Evolutionary conservation across 768 basidiomycete species (phyloP), one percentile per base, ranked within the genome.

Genomic region (Psilocybe sp.): DNA sequence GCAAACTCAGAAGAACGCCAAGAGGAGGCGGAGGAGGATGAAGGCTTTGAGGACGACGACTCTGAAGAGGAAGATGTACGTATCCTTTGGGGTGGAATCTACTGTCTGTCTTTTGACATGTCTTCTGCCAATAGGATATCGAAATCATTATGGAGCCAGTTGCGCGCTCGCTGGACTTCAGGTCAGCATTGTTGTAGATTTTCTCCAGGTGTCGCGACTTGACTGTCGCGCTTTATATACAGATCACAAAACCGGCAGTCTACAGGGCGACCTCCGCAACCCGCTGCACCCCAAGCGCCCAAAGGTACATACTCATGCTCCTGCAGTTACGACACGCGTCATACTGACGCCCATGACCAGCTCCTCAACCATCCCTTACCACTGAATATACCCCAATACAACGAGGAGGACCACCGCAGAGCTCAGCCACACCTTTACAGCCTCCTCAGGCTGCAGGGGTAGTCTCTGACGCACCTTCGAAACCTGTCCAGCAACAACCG

Each of bases 141-240:
- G 93, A 96, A 72, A 89, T 96, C 57, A 92, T 96, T 47, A 86
- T 92, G 82, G 91, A 96, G 60, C 83, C 83, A 2, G 73, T 83
- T 8, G 67, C 81, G 14, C 84, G 83, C 48, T 87, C 84, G 4
- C 69, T 89, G 15, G 89, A 92, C 69, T 81, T 92, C 60, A 78
- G 89, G 86, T 86, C 63, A 46, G 71, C 52, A 47, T 14, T 33
- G 15, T 52, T 55, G 34, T 16, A 6, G 15, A 44, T 32, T 33
- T 4, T 35, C 36, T 19, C 33, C 13, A 20, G 47, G 39, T 12
- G 28, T 39, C 19, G 34, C 7, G 5, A 11, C 13, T 45, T 41
- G 19, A 28, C 7, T 7, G 7, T 28, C 7, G 23, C 23, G 23
- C 23, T 28, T 3, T 7, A 28, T 28, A 28, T 33, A 33, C 46